These are phyloP conservation scores for Colletotrichum phormii DNA, from an alignment of 2,329 filamentous ascomycete genomes.

Conservation along the genomic window DNA sequence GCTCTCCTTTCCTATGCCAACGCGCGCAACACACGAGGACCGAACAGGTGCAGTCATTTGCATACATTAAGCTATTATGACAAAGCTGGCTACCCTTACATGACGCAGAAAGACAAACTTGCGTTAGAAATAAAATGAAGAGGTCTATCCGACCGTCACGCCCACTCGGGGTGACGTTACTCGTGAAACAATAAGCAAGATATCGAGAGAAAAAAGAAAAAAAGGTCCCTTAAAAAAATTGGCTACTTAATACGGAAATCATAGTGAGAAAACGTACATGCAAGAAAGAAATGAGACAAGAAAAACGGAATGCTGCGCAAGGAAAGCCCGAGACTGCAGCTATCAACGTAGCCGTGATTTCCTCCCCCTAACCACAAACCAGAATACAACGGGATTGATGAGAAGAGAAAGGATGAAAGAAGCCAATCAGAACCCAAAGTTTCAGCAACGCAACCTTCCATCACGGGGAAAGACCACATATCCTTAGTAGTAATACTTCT, in stretches of 20 bases:
- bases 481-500: neutral
- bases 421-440: neutral
- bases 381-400: no score
- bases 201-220: neutral
- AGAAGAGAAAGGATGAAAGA: neutral
- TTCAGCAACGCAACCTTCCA: no score
- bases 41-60: no score
- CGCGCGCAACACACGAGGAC: no score
- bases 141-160: neutral
- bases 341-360: neutral
- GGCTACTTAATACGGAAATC: neutral
- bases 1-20: no score
- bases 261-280: neutral
- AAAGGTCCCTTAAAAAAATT: no score
- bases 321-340: neutral
- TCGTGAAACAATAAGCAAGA: neutral
- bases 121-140: neutral
- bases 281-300: neutral
- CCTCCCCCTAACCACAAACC: neutral
- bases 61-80: neutral
- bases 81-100: neutral
- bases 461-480: no score
- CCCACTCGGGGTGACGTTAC: neutral
- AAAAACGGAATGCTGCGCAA: neutral
- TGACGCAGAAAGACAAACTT: conserved; percentile 2